Evolutionary conservation across 305 asterid genomes (phyloP).

Genomic region (Fraxinus xanthoxyloides): DNA sequence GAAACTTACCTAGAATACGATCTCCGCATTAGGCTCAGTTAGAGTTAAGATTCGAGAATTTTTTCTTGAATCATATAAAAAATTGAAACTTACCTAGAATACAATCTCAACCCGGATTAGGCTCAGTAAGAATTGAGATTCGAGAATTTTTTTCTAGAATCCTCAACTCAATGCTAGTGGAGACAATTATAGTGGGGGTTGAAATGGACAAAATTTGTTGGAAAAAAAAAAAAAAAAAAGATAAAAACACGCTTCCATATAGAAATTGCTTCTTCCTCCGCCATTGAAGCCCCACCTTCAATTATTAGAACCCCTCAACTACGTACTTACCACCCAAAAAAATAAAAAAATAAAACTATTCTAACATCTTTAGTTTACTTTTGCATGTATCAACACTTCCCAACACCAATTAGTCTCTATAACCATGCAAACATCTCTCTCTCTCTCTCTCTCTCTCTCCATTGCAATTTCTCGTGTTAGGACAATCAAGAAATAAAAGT

Average conservation of each 20-base stretch:
- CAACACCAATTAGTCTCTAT: background rate
- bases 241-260: background rate
- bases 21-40: background rate
- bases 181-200: background rate
- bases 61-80: background rate
- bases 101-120: background rate
- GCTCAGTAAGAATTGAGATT: background rate
- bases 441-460: background rate
- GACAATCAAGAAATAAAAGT: background rate
- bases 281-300: background rate
- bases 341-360: background rate
- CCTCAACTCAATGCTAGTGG: background rate
- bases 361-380: constrained; percentile 10
- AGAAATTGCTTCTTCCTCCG: background rate
- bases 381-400: constrained; percentile 27
- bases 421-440: constrained; percentile 12
- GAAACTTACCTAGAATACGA: background rate
- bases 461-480: background rate
- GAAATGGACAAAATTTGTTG: background rate
- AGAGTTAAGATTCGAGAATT: background rate
- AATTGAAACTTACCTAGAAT: background rate
- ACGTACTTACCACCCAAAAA: constrained; percentile 25
- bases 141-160: background rate
- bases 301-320: background rate
- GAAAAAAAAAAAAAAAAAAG: background rate